These are phyloP conservation scores for Neofusicoccum umdonicola DNA, from an alignment of 2,329 filamentous ascomycete species.

Conservation along the genomic window DNA sequence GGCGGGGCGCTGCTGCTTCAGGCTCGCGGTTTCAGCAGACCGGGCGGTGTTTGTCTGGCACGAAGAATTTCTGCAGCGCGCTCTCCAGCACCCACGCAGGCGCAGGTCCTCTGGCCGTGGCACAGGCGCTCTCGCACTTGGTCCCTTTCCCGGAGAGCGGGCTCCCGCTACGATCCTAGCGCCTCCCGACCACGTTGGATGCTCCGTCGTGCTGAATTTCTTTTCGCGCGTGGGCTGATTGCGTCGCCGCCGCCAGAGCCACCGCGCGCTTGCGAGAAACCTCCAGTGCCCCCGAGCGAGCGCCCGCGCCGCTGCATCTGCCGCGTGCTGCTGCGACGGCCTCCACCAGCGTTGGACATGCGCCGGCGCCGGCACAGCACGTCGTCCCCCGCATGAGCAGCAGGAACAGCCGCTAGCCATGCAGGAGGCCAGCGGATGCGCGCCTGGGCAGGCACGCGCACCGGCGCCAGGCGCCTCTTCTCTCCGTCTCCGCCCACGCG, in stretches of 20 bases:
- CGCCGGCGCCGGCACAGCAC: not conserved
- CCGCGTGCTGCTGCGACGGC: not conserved
- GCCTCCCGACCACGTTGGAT: not conserved
- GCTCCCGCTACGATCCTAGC: conserved; percentile 8
- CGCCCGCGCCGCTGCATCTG: not conserved
- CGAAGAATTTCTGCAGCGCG: not conserved
- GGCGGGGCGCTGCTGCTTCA: not conserved
- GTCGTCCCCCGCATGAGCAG: conserved; percentile 12
- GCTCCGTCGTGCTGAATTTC: not conserved
- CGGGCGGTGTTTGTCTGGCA: not conserved
- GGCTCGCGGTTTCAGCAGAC: not conserved
- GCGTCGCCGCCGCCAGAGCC: not conserved
- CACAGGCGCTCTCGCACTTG: not conserved
- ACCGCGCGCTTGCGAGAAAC: not conserved
- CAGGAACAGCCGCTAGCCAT: conserved; percentile 13
- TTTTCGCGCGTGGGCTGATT: conserved; percentile 11
- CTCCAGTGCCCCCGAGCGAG: not conserved
- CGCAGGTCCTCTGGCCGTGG: not conserved
- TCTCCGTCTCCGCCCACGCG: not conserved
- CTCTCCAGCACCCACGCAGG: not conserved
- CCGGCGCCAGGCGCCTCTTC: not conserved
- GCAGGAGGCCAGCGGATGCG: not conserved
- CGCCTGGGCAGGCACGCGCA: conserved; percentile 7
- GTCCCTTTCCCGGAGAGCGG: not conserved
- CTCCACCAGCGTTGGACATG: not conserved